phyloP scores from a whole-genome alignment of 2,329 filamentous ascomycete species.

The Didymella lethalis region DNA sequence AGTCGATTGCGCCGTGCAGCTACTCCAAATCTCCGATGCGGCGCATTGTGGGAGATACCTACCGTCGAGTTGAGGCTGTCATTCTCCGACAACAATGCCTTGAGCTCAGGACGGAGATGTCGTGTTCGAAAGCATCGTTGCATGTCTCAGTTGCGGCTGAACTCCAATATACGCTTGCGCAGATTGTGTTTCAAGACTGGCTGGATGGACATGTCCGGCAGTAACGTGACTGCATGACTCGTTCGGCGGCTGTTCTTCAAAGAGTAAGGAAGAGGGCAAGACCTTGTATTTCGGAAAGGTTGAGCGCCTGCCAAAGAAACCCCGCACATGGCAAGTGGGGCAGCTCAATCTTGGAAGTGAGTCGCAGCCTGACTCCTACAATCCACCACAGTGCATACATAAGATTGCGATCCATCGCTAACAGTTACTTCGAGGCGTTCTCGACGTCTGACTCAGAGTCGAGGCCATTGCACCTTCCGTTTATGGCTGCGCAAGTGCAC shows the following conservation, averaged over 20 bases:
- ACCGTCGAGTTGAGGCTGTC: background rate
- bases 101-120: background rate
- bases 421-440: too few relatives aligned
- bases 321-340: slow-evolving; percentile 4
- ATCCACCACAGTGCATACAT: background rate
- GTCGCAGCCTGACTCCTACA: slow-evolving; percentile 7
- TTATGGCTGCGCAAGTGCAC: background rate
- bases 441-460: background rate
- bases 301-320: background rate
- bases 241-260: background rate
- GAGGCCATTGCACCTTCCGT: slow-evolving; percentile 4
- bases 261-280: background rate
- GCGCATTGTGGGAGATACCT: background rate
- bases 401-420: background rate
- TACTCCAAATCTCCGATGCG: slow-evolving; percentile 11
- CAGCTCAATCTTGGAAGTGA: background rate
- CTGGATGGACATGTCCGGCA: background rate
- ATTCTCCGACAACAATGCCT: background rate
- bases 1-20: slow-evolving; percentile 9
- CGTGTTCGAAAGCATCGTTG: background rate
- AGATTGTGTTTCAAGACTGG: background rate
- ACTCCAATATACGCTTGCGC: background rate
- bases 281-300: background rate
- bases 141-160: background rate
- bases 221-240: background rate